Conservation (phyloP, 176 grass and related monocot genomes). For the Leersia perrieri region DNA sequence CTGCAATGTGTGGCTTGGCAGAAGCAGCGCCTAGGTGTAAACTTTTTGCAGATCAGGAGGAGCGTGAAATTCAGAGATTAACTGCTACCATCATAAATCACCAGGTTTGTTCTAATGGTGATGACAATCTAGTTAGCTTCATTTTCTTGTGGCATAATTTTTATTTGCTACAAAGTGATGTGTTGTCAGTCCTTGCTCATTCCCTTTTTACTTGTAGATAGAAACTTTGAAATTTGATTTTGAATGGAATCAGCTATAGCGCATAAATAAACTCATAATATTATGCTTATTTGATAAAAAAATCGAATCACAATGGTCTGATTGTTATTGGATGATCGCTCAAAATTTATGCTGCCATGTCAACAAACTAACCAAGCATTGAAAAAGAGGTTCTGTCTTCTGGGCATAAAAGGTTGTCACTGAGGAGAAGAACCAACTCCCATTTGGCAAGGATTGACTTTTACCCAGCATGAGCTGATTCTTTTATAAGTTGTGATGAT, state of each 20-base stretch:
- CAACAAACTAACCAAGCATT: background rate
- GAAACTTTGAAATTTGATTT: slow-evolving; percentile 15
- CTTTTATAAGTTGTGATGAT: slow-evolving; percentile 10
- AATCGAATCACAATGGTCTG: background rate
- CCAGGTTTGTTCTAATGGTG: slow-evolving; percentile 49
- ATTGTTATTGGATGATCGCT: background rate
- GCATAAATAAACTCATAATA: background rate
- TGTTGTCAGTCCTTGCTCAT: background rate
- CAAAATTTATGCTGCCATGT: background rate
- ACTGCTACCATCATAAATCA: slow-evolving; percentile 90
- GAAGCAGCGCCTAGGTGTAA: slow-evolving; percentile 87
- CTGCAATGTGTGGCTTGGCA: slow-evolving; percentile 80
- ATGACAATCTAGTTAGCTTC: background rate
- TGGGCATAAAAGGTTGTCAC: background rate
- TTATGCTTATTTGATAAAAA: slow-evolving; percentile 9
- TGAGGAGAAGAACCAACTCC: background rate
- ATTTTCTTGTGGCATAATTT: background rate
- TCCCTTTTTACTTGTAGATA: background rate
- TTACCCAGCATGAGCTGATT: background rate
- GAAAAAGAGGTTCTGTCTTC: background rate
- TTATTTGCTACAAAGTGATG: background rate
- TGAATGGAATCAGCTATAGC: background rate
- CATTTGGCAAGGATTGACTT: background rate
- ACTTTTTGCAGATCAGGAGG: slow-evolving; percentile 96
- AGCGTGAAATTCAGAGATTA: slow-evolving; percentile 98